Percentiles rank a stretch among this genome's conserved stretches.
phyloP scores from a whole-genome alignment of 2,329 filamentous ascomycete genomes.

The Sarocladiaceae sp. region DNA sequence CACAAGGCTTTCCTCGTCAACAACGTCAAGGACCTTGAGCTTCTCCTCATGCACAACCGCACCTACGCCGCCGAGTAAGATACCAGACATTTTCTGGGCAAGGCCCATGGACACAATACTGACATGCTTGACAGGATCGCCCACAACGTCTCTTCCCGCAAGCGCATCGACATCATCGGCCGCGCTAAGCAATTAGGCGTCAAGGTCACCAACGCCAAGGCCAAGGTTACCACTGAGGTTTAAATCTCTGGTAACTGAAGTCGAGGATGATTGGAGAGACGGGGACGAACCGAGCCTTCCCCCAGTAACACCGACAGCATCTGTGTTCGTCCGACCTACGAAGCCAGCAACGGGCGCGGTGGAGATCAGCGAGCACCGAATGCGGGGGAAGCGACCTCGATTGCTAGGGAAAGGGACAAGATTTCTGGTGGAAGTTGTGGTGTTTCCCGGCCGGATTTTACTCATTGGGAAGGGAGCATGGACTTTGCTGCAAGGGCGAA shows the following conservation, averaged over 20 bases:
- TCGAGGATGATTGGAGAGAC: background rate
- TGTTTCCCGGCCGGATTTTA: constrained; percentile 9
- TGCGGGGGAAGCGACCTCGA: background rate
- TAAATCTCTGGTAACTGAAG: constrained; percentile 39
- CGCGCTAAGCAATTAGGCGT: constrained; percentile 97
- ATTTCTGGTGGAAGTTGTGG: constrained; percentile 6
- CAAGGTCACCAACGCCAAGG: constrained; percentile 99
- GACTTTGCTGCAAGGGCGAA: constrained; percentile 8
- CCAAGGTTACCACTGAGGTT: constrained; percentile 94
- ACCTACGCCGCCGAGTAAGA: constrained; percentile 94
- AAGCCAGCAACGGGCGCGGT: constrained; percentile 3
- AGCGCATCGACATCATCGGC: constrained; percentile 96
- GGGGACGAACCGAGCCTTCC: constrained; percentile 2
- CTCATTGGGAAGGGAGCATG: constrained; percentile 9
- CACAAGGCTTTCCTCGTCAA: constrained; percentile 99
- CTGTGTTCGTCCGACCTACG: background rate
- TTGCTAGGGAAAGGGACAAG: background rate
- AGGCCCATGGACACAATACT: background rate
- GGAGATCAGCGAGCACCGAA: background rate
- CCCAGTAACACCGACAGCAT: constrained; percentile 1
- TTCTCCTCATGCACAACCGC: constrained; percentile 99
- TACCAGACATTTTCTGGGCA: background rate
- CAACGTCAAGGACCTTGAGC: constrained; percentile 93
- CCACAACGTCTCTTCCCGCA: constrained; percentile 96
- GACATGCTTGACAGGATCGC: constrained; percentile 66